Evolutionary conservation across 768 basidiomycete species (phyloP).

Genomic region (Clavulina sp.): DNA sequence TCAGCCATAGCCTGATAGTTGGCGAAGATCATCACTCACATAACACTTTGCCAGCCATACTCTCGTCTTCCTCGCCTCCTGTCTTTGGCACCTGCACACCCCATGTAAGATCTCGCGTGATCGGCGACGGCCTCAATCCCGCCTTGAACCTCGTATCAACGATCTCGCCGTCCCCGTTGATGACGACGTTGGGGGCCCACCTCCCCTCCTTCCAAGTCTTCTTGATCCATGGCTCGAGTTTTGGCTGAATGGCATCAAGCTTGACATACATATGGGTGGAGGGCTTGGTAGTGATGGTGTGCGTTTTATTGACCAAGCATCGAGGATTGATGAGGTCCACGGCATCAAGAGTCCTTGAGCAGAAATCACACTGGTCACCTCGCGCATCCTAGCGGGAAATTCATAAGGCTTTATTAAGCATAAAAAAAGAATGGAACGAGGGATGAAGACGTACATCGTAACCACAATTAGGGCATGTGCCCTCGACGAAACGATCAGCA

Average conservation of each 20-base stretch:
- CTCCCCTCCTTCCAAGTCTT: constrained; percentile 59
- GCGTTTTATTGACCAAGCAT: constrained; percentile 60
- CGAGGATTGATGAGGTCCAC: constrained; percentile 89
- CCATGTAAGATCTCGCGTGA: constrained; percentile 91
- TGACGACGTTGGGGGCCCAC: constrained; percentile 87
- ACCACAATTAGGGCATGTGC: constrained; percentile 87
- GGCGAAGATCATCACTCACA: constrained; percentile 38
- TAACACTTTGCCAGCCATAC: constrained; percentile 87
- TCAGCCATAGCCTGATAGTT: background rate
- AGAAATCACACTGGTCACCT: constrained; percentile 95
- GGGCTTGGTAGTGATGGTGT: constrained; percentile 53
- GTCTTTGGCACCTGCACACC: constrained; percentile 77
- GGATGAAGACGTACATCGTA: constrained; percentile 40
- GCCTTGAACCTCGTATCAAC: constrained; percentile 75
- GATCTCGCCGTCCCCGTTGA: constrained; percentile 74
- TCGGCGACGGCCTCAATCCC: constrained; percentile 73
- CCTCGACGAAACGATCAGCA: constrained; percentile 95
- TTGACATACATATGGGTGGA: constrained; percentile 87
- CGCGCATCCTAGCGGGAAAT: constrained; percentile 56
- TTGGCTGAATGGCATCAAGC: constrained; percentile 66
- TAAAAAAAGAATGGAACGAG: background rate
- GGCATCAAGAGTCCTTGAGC: constrained; percentile 81
- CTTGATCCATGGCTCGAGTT: constrained; percentile 77
- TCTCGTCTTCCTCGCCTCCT: constrained; percentile 55
- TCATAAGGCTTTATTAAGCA: background rate